Evolutionary conservation across 768 basidiomycete species (phyloP), one percentile per base, ranked within the genome.

Genomic region (Rhodotorula kratochvilovae): DNA sequence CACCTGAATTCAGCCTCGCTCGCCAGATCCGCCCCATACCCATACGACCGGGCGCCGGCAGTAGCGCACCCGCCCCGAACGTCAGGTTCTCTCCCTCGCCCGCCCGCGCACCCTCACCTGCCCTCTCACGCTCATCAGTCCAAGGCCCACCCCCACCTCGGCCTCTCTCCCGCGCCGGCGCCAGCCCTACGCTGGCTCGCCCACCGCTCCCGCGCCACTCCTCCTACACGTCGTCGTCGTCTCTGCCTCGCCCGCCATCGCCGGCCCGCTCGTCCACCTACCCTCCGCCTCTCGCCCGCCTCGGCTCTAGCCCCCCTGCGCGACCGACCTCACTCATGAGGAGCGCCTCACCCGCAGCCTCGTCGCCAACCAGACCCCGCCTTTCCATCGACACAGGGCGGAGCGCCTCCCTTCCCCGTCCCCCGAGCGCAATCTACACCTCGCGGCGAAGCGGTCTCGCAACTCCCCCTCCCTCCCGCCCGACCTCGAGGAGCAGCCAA

Each of bases 401-500:
- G n/a, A n/a, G n/a, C n/a, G n/a, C 31, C 3, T 5, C 19, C 19
- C 54, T 23, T 4, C 0, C 1, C 35, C 56, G 56, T 23, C 17
- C 35, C 27, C 12, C 48, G 48, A 50, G 48, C 27, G 53, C n/a
- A n/a, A n/a, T 51, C 1, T 15, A 42, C 11, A 19, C 51, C 12
- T 35, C n/a, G 19, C 25, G 25, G 5, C 48, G 23, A 11, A 25
- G 12, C 25, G 48, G 48, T 27, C 48, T 63, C 36, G 53, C 53
- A 1, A 63, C 63, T 6, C 63, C 63, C 4, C 63, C 63, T 11
- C 39, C 63, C 1, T 63, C 63, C 11, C 63, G 63, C 51, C 29
- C 16, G n/a, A 2, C 12, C 25, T 39, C 46, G 5, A 23, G 25
- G 33, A 23, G 23, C 33, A 21, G n/a, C 25, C 13, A 23, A 17